These are phyloP conservation scores for Russula abietina DNA, from an alignment of 768 basidiomycete species.

Conservation along the genomic window DNA sequence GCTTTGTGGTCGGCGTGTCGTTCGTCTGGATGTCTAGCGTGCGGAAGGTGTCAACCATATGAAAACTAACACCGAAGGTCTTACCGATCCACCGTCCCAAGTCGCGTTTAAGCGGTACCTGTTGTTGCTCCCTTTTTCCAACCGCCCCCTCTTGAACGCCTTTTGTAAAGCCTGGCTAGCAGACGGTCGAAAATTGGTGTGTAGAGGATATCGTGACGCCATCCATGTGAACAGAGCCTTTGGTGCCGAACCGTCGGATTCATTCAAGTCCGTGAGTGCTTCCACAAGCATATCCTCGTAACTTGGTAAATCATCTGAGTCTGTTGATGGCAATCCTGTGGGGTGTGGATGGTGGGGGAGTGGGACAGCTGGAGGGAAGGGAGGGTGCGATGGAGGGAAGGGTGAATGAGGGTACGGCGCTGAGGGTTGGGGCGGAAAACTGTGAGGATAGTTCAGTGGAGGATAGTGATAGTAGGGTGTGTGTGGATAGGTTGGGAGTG, in stretches of 20 bases:
- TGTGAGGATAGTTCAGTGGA: constrained; percentile 37
- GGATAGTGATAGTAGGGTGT: constrained; percentile 65
- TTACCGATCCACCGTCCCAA: constrained; percentile 79
- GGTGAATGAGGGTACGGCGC: constrained; percentile 36
- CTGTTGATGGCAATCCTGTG: constrained; percentile 26
- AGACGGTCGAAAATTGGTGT: constrained; percentile 84
- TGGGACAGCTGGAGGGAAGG: constrained; percentile 27
- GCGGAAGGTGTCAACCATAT: neutral
- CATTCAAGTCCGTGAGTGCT: constrained; percentile 58
- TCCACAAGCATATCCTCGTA: constrained; percentile 92
- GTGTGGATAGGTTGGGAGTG: constrained; percentile 53
- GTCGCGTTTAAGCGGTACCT: constrained; percentile 69
- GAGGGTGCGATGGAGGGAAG: constrained; percentile 30
- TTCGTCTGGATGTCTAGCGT: constrained; percentile 63
- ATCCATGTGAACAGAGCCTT: constrained; percentile 82
- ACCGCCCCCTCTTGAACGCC: constrained; percentile 72
- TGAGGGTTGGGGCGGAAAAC: constrained; percentile 29
- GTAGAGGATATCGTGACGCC: constrained; percentile 72
- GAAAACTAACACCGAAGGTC: constrained; percentile 28
- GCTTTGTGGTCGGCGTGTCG: constrained; percentile 76
- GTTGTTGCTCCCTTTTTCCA: constrained; percentile 67
- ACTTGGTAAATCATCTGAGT: constrained; percentile 61
- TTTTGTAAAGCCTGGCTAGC: constrained; percentile 88
- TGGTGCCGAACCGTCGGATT: constrained; percentile 75
- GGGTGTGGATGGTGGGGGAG: constrained; percentile 18